Evolutionary conservation across 2,329 filamentous ascomycete species (phyloP).

Genomic region (Pestalotiopsis sp.): DNA sequence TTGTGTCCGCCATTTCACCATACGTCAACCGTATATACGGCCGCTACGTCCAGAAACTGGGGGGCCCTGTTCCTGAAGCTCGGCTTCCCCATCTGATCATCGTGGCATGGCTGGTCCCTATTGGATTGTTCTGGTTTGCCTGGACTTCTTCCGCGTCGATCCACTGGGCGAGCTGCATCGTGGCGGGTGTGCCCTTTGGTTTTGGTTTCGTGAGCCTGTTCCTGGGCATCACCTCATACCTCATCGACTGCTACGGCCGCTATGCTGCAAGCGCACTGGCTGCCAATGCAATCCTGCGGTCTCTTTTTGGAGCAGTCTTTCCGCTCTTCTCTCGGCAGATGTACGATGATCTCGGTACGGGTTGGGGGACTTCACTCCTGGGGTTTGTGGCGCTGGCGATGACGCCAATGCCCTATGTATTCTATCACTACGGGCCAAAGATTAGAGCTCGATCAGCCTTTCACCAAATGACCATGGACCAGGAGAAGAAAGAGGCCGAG

Average conservation of each 20-base stretch:
- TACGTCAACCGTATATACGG: slow-evolving; percentile 24
- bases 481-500: not conserved
- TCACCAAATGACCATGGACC: not conserved
- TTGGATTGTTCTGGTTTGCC: slow-evolving; percentile 11
- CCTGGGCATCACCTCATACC: slow-evolving; percentile 36
- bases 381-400: slow-evolving; percentile 46
- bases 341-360: slow-evolving; percentile 54
- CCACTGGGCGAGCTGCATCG: not conserved
- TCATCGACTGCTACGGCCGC: slow-evolving; percentile 58
- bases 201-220: slow-evolving; percentile 22
- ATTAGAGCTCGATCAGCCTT: not conserved
- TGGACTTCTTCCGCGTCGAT: not conserved
- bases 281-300: slow-evolving; percentile 56
- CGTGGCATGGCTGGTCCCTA: not conserved
- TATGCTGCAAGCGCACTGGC: slow-evolving; percentile 61
- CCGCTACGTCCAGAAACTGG: not conserved
- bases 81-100: slow-evolving; percentile 11
- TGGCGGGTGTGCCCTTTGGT: not conserved
- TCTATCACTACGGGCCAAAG: slow-evolving; percentile 21
- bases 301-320: slow-evolving; percentile 52
- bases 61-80: slow-evolving; percentile 8
- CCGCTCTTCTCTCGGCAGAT: slow-evolving; percentile 54
- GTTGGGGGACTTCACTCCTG: slow-evolving; percentile 60
- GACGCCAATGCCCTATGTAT: slow-evolving; percentile 19
- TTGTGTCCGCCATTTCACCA: slow-evolving; percentile 7